Base-by-base conservation (phyloP, 768 basidiomycete genomes). In the Boletus pseudopeckii region DNA sequence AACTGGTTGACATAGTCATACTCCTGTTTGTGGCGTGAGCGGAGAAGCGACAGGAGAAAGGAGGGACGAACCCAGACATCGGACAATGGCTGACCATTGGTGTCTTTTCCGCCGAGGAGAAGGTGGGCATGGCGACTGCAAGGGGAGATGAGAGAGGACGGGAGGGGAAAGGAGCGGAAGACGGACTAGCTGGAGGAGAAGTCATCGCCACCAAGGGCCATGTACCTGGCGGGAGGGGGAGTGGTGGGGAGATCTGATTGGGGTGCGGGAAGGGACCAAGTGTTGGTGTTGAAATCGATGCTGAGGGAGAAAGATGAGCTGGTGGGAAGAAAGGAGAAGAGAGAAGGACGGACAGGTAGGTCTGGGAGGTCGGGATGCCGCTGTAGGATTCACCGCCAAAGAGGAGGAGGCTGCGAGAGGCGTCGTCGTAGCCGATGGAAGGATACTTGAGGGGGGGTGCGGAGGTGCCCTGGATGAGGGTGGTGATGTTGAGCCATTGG, bases 171-270 rank as follows among this genome's bases (percentile, higher is more conserved):
- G 43, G 34, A 33, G 17, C 0, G 43, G 47, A 28, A 28, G 38
- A 79, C 88, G 60, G 53, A 89, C 89, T 91, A 88, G 86, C 85
- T 92, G 11, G 88, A 87, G 42, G 88, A 90, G 57, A 80, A 80
- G 72, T 92, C 90, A 20, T 74, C 71, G 6, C 87, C 90, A 40
- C 79, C 73, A 38, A 90, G 63, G 28, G 85, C 82, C 38, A 80
- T 79, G 69, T 81, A 85, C 65, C 88, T 77, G 28, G 86, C 77
- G 14, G 86, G 74, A 8, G 90, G 90, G 7, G 68, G 68, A 0
- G 63, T 63, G 22, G 65, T 55, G n/a, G 69, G 69, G 7, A 85
- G 77, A 67, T 72, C 76, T 13, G 70, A 9, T 20, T 84, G 81
- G 22, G 85, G 79, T 3, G 63, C 61, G 6, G 87, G 86, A 11